These are phyloP conservation scores for Tricholoma sp. DNA, from an alignment of 768 basidiomycete genomes.

Conservation along the genomic window DNA sequence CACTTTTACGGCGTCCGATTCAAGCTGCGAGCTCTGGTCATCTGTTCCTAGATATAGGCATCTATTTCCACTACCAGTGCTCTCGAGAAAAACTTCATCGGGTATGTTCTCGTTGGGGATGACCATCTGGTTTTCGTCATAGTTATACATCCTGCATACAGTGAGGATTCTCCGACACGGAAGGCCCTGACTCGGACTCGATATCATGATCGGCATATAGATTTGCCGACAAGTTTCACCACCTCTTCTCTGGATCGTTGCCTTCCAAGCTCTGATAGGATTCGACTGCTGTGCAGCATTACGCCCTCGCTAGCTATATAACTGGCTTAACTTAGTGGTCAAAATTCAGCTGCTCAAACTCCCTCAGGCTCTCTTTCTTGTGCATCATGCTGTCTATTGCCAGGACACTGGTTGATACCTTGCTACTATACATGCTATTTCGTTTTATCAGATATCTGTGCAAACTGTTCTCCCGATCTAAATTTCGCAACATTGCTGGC, in stretches of 20 bases:
- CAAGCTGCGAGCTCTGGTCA: too few species aligned
- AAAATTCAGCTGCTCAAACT: too few species aligned
- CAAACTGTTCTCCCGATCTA: conserved; percentile 6
- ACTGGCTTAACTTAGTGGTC: background rate
- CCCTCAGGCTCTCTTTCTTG: background rate
- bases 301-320: background rate
- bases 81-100: too few species aligned
- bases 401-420: background rate
- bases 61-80: too few species aligned
- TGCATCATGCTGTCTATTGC: background rate
- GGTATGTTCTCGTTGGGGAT: too few species aligned
- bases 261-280: too few species aligned
- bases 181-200: too few species aligned
- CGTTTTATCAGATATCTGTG: background rate
- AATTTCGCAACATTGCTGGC: conserved; percentile 27
- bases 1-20: too few species aligned
- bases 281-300: background rate
- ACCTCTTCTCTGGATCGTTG: background rate
- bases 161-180: too few species aligned
- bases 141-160: background rate
- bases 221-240: background rate
- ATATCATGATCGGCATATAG: background rate
- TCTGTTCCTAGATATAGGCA: too few species aligned
- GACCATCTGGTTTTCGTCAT: too few species aligned
- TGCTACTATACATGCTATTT: background rate